A percentile compares a stretch with the other conserved stretches of the same genome.
Evolutionary conservation across 176 grass and related monocot species (phyloP).

Genomic region (Thinopyrum elongatum): DNA sequence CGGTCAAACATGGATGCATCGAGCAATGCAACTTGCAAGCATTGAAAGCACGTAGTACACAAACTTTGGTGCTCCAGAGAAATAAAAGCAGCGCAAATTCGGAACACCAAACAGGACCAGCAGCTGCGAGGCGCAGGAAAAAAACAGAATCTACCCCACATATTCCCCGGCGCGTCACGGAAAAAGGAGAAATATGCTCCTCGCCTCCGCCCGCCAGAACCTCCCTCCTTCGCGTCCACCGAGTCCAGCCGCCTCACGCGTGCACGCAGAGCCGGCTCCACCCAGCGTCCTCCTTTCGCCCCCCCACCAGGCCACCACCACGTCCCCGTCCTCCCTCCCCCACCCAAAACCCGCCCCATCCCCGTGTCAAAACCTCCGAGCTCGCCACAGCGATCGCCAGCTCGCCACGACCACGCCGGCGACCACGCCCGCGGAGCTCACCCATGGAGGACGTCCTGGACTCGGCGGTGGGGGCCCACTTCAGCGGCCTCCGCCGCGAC

Average conservation of each 20-base stretch:
- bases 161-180: background rate
- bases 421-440: background rate
- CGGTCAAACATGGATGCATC: background rate
- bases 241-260: background rate
- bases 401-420: conserved; percentile 30
- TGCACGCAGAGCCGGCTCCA: background rate
- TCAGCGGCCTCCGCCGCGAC: conserved; percentile 81
- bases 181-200: background rate
- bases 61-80: too few relatives aligned
- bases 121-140: too few relatives aligned
- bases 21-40: too few relatives aligned
- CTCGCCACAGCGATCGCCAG: conserved; percentile 32
- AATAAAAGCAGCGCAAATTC: too few relatives aligned
- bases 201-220: background rate
- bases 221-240: background rate
- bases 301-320: background rate
- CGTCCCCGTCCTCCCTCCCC: background rate
- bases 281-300: background rate
- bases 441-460: conserved; percentile 56
- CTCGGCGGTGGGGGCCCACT: conserved; percentile 63
- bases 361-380: conserved; percentile 66
- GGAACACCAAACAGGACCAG: too few relatives aligned
- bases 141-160: background rate
- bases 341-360: conserved; percentile 35
- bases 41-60: too few relatives aligned